Evolutionary conservation across 805 yeast species (phyloP), one percentile per base, ranked within the genome.

Genomic region (Wickerhamomyces chaumierensis): DNA sequence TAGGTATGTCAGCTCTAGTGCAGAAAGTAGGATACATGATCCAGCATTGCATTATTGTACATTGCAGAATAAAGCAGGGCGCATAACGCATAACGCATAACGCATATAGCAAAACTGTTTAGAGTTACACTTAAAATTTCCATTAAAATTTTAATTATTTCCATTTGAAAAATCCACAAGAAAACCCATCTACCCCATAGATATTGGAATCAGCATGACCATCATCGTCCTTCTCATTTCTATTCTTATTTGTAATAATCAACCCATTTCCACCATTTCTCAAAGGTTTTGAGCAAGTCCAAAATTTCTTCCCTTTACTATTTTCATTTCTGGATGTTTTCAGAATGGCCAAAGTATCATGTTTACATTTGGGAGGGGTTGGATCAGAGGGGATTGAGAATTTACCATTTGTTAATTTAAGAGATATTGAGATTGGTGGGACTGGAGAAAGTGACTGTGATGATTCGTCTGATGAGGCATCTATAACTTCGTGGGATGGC

Each of bases 151-250:
- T n/a, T n/a, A 31, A 20, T 43, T 35, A 58, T 12, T 61, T 67
- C 79, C 80, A 73, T 53, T 73, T 65, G 51, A 74, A 74, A 47
- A 55, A 72, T 1, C 70, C 73, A 52, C 80, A 74, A n/a, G 63
- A 65, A 36, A 53, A 60, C 12, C 58, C 61, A 8, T 42, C 25
- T 36, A 57, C 51, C 15, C 49, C 49, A 8, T 42, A 43, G 14
- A 32, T 28, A 14, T 28, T 27, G 27, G 42, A 14, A n/a, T 39
- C 31, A 23, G 40, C 39, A 7, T 21, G 6, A 7, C 11, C 25
- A 21, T 11, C 25, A 21, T 11, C 25, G n/a, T n/a, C n/a, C n/a
- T n/a, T n/a, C n/a, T n/a, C n/a, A n/a, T n/a, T n/a, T n/a, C n/a
- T n/a, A n/a, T n/a, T n/a, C n/a, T n/a, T n/a, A n/a, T n/a, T n/a